A percentile compares a stretch with the other conserved stretches of the same genome.
phyloP scores from a whole-genome alignment of 805 yeast species.

The Teunomyces lycoperdinae region DNA sequence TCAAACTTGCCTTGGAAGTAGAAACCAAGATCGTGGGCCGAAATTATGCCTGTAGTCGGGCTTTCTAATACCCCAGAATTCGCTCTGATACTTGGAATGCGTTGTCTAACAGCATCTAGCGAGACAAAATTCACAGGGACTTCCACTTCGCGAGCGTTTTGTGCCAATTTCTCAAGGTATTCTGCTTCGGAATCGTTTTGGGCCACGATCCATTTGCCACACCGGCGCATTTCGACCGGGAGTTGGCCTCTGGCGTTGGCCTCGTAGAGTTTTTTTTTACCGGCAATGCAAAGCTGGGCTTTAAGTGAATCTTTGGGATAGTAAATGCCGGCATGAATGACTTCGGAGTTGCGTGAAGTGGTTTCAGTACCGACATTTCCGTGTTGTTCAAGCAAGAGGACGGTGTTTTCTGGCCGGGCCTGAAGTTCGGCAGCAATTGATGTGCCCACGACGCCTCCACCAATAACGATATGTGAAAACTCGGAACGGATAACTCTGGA shows the following conservation, averaged over 20 bases:
- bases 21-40: slow-evolving; percentile 73
- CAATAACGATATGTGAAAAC: slow-evolving; percentile 70
- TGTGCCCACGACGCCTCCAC: slow-evolving; percentile 84
- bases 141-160: slow-evolving; percentile 42
- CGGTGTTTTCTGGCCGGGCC: slow-evolving; percentile 43
- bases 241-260: slow-evolving; percentile 35
- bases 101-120: slow-evolving; percentile 36
- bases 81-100: slow-evolving; percentile 71
- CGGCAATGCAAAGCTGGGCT: slow-evolving; percentile 67
- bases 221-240: slow-evolving; percentile 50
- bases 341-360: slow-evolving; percentile 88
- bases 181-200: slow-evolving; percentile 64
- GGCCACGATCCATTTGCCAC: slow-evolving; percentile 90
- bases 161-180: slow-evolving; percentile 49
- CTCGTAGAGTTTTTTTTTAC: slow-evolving; percentile 65
- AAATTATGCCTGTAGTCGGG: slow-evolving; percentile 81
- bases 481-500: slow-evolving; percentile 28
- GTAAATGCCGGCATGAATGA: slow-evolving; percentile 87
- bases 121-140: slow-evolving; percentile 59
- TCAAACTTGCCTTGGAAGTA: slow-evolving; percentile 56
- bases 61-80: slow-evolving; percentile 61
- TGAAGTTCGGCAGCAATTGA: slow-evolving; percentile 73
- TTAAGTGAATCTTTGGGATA: slow-evolving; percentile 70
- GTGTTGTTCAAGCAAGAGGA: slow-evolving; percentile 70
- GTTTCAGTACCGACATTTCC: slow-evolving; percentile 71